Conservation (phyloP, 768 basidiomycete species). For the Leccinum fibrillosum region DNA sequence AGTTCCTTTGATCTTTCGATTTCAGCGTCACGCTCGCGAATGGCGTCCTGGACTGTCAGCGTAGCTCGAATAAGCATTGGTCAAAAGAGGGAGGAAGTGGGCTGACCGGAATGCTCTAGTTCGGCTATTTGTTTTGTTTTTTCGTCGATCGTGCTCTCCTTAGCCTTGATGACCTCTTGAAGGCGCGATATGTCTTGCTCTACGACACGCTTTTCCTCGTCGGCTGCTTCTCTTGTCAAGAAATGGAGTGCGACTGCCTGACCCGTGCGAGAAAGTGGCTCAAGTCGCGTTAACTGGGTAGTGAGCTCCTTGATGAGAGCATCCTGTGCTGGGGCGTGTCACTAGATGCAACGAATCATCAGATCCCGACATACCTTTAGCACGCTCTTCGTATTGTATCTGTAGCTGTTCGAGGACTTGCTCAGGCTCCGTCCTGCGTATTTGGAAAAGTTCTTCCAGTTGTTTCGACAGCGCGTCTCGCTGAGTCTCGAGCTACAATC, state of each 20-base stretch:
- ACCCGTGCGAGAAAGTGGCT: slow-evolving; percentile 50
- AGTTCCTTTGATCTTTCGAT: slow-evolving; percentile 51
- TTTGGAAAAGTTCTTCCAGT: slow-evolving; percentile 54
- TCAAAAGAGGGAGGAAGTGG: not conserved
- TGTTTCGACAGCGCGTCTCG: slow-evolving; percentile 48
- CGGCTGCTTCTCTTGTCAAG: slow-evolving; percentile 69
- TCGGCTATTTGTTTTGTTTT: slow-evolving; percentile 47
- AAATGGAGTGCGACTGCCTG: slow-evolving; percentile 57
- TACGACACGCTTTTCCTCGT: slow-evolving; percentile 57
- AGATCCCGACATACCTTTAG: slow-evolving; percentile 42
- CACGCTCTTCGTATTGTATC: slow-evolving; percentile 47
- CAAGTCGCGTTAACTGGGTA: slow-evolving; percentile 48
- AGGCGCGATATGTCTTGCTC: slow-evolving; percentile 47
- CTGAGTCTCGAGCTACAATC: slow-evolving; percentile 34
- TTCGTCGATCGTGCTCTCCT: slow-evolving; percentile 37
- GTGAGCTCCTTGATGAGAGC: slow-evolving; percentile 44
- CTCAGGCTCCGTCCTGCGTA: slow-evolving; percentile 68
- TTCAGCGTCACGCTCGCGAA: slow-evolving; percentile 58
- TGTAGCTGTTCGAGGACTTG: slow-evolving; percentile 45
- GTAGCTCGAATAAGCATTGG: not conserved
- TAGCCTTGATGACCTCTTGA: slow-evolving; percentile 42
- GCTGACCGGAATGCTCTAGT: slow-evolving; percentile 48
- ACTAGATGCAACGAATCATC: not conserved
- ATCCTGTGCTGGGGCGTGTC: slow-evolving; percentile 50
- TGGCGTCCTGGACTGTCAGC: slow-evolving; percentile 46